Percentiles rank a stretch among this genome's conserved stretches.
These are phyloP conservation scores for Paraphoma sp. DNA, from an alignment of 2,329 filamentous ascomycete genomes.

Conservation along the genomic window DNA sequence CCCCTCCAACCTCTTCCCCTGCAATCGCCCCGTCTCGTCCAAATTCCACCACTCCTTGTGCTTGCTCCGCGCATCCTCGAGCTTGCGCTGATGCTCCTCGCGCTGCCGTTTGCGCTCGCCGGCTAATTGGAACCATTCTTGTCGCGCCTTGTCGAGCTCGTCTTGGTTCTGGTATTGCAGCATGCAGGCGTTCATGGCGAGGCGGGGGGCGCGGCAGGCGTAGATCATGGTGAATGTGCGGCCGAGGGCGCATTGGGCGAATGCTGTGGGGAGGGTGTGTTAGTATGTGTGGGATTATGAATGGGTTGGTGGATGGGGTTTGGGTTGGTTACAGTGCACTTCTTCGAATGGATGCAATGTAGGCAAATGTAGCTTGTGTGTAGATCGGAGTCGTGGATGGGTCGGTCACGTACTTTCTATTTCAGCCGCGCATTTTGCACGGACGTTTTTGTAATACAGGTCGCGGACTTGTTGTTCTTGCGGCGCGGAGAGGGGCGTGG, in stretches of 20 bases:
- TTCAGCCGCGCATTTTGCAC: constrained; percentile 76
- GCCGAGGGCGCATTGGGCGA: constrained; percentile 86
- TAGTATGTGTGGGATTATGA: not conserved
- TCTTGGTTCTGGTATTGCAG: constrained; percentile 80
- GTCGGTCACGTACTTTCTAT: constrained; percentile 51
- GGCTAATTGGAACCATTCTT: constrained; percentile 88
- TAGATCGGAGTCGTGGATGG: too few species aligned
- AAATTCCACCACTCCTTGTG: constrained; percentile 61
- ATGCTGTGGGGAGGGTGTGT: constrained; percentile 63
- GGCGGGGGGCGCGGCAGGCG: constrained; percentile 79
- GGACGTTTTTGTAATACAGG: constrained; percentile 80
- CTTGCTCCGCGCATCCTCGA: constrained; percentile 55
- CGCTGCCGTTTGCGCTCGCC: constrained; percentile 72
- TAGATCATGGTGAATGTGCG: constrained; percentile 89
- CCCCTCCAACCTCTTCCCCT: constrained; percentile 29
- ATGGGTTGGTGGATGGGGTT: too few species aligned
- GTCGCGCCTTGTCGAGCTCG: constrained; percentile 85
- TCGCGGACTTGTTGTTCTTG: constrained; percentile 71
- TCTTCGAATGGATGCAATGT: too few species aligned
- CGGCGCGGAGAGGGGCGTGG: constrained; percentile 78
- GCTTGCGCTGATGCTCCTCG: constrained; percentile 60
- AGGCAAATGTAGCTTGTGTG: too few species aligned
- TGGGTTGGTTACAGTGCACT: too few species aligned
- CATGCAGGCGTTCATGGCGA: constrained; percentile 95
- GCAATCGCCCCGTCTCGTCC: constrained; percentile 46